A percentile compares a stretch with the other conserved stretches of the same genome.
These are phyloP conservation scores for Lentinus tigrinus DNA, from an alignment of 768 basidiomycete genomes.

Conservation along the genomic window DNA sequence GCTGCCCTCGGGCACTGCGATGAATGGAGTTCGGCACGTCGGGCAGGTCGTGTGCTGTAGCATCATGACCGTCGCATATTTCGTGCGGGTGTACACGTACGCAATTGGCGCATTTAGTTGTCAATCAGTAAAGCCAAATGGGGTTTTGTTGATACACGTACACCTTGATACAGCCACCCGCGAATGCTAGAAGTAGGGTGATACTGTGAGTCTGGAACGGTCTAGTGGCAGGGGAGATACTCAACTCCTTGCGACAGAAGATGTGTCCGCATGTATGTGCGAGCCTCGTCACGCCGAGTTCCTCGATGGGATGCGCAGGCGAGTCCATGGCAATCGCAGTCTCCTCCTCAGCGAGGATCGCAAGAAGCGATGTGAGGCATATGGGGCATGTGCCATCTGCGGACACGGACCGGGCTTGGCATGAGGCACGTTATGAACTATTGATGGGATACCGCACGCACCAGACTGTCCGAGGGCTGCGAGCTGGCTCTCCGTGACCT, in stretches of 20 bases:
- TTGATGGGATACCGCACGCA: not conserved
- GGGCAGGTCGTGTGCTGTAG: conserved; percentile 27
- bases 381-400: conserved; percentile 74
- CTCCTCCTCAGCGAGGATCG: conserved; percentile 74
- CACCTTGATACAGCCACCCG: conserved; percentile 61
- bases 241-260: conserved; percentile 82
- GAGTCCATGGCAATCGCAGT: conserved; percentile 74
- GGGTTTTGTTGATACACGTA: conserved; percentile 30
- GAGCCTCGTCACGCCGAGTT: conserved; percentile 68
- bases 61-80: not conserved
- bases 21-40: conserved; percentile 25
- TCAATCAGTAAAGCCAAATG: not conserved
- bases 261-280: conserved; percentile 47
- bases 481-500: conserved; percentile 23
- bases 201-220: not conserved
- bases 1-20: conserved; percentile 4
- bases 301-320: conserved; percentile 68
- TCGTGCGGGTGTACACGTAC: not conserved
- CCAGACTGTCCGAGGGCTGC: conserved; percentile 20
- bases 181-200: conserved; percentile 44
- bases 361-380: conserved; percentile 68
- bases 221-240: conserved; percentile 9
- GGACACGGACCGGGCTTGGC: not conserved
- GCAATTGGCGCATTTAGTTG: not conserved
- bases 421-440: not conserved